Evolutionary conservation across 2,329 filamentous ascomycete genomes (phyloP).

Genomic region (Trichoderma hamatum): DNA sequence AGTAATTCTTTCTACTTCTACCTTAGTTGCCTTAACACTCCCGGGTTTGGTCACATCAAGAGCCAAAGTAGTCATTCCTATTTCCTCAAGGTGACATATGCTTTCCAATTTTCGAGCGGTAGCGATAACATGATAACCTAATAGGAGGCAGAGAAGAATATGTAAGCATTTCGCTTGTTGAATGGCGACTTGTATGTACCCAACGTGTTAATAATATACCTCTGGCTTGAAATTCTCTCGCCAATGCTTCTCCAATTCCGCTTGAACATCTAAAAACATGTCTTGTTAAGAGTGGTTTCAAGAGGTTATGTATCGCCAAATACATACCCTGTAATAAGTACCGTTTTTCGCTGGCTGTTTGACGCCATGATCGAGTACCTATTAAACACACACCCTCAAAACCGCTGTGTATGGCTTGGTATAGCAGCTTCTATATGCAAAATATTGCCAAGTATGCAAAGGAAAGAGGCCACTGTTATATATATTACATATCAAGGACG

Average conservation of each 20-base stretch:
- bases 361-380: not conserved
- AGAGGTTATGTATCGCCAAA: not conserved
- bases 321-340: not conserved
- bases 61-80: not conserved
- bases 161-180: not conserved
- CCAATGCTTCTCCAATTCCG: not conserved
- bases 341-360: not conserved
- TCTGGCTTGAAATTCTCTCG: not conserved
- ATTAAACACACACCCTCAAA: not conserved
- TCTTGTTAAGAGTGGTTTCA: not conserved
- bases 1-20: not conserved
- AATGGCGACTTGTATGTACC: not conserved
- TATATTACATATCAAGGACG: not conserved
- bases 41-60: not conserved
- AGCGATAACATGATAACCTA: not conserved
- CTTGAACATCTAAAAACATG: not conserved
- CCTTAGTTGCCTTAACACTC: not conserved
- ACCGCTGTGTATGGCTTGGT: fast-evolving
- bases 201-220: not conserved
- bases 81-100: not conserved
- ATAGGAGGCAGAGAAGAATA: not conserved
- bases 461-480: not conserved
- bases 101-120: not conserved
- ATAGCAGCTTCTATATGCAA: too few relatives aligned
- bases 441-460: not conserved